A percentile compares a stretch with the other conserved stretches of the same genome.
Evolutionary conservation across 768 basidiomycete genomes (phyloP).

Genomic region (Lenzites betulinus): DNA sequence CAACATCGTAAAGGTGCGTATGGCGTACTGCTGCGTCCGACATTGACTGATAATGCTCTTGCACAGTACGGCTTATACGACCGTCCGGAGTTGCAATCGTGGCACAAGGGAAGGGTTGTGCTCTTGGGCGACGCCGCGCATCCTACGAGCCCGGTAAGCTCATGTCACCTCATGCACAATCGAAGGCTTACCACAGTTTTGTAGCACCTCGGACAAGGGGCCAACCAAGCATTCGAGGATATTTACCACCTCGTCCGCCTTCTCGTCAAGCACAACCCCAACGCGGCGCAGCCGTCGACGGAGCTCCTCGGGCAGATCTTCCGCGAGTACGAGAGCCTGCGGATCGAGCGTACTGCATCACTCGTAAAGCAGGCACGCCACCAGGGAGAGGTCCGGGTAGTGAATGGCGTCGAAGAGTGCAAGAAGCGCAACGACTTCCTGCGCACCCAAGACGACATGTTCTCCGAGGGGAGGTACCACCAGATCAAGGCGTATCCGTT

Average conservation of each 20-base stretch:
- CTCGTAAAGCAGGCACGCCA: slow-evolving; percentile 39
- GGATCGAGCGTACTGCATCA: slow-evolving; percentile 38
- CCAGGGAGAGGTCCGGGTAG: slow-evolving; percentile 39
- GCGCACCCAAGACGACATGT: neutral
- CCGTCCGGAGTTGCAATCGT: slow-evolving; percentile 40
- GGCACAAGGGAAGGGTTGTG: slow-evolving; percentile 43
- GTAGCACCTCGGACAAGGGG: slow-evolving; percentile 49
- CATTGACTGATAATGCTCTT: neutral
- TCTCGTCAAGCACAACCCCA: slow-evolving; percentile 36
- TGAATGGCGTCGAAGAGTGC: slow-evolving; percentile 37
- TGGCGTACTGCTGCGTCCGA: neutral
- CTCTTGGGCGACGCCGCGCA: slow-evolving; percentile 42
- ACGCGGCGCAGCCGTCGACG: slow-evolving; percentile 30
- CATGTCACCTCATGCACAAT: neutral
- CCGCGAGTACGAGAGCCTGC: slow-evolving; percentile 36
- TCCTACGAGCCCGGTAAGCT: slow-evolving; percentile 1
- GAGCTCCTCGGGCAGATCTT: slow-evolving; percentile 36
- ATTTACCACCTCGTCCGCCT: slow-evolving; percentile 39
- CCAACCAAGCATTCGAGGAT: slow-evolving; percentile 49
- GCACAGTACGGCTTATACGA: slow-evolving; percentile 44
- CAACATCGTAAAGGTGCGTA: slow-evolving; percentile 31
- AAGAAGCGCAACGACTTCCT: slow-evolving; percentile 32
- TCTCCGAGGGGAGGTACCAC: neutral
- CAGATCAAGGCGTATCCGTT: neutral
- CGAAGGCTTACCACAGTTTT: too few relatives aligned